Percentiles rank a stretch among this genome's conserved stretches.
phyloP scores from a whole-genome alignment of 2,329 filamentous ascomycete species.

The Lachnellula arida region DNA sequence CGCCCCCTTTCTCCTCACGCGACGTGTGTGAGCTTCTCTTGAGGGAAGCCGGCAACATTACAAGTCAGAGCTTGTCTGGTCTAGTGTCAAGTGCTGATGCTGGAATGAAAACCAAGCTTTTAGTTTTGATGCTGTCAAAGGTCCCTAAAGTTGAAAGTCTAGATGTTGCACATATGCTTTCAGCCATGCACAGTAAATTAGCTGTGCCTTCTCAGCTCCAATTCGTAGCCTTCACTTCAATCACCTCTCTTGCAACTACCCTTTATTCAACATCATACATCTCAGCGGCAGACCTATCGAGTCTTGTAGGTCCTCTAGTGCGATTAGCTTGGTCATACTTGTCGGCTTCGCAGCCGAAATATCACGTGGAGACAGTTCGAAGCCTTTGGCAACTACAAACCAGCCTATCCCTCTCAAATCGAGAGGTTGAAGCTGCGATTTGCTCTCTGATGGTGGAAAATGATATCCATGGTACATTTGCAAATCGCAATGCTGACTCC shows the following conservation, averaged over 20 bases:
- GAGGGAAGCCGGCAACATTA: slow-evolving; percentile 51
- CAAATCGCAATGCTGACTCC: slow-evolving; percentile 50
- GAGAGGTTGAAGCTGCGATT: slow-evolving; percentile 76
- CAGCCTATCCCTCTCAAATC: slow-evolving; percentile 59
- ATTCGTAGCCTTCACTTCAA: slow-evolving; percentile 54
- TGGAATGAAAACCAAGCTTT: slow-evolving; percentile 53
- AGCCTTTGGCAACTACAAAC: slow-evolving; percentile 82
- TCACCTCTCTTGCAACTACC: slow-evolving; percentile 53
- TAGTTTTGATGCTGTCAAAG: slow-evolving; percentile 55
- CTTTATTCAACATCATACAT: slow-evolving; percentile 52
- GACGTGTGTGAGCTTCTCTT: slow-evolving; percentile 59
- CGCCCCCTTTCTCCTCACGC: slow-evolving; percentile 53
- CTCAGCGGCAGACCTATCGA: slow-evolving; percentile 47
- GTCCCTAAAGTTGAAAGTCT: slow-evolving; percentile 41
- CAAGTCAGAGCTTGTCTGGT: slow-evolving; percentile 43
- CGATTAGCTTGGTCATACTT: slow-evolving; percentile 74
- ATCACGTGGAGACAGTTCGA: slow-evolving; percentile 87
- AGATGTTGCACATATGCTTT: slow-evolving; percentile 45
- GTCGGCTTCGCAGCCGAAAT: slow-evolving; percentile 79
- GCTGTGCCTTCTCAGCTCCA: slow-evolving; percentile 36
- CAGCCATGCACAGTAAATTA: slow-evolving; percentile 47
- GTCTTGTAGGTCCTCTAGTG: slow-evolving; percentile 64
- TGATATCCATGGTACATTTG: slow-evolving; percentile 44
- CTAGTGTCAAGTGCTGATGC: slow-evolving; percentile 43
- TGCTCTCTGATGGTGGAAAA: slow-evolving; percentile 60